Base-by-base conservation (phyloP, 2,329 filamentous ascomycete genomes). In the Nakataea oryzae region DNA sequence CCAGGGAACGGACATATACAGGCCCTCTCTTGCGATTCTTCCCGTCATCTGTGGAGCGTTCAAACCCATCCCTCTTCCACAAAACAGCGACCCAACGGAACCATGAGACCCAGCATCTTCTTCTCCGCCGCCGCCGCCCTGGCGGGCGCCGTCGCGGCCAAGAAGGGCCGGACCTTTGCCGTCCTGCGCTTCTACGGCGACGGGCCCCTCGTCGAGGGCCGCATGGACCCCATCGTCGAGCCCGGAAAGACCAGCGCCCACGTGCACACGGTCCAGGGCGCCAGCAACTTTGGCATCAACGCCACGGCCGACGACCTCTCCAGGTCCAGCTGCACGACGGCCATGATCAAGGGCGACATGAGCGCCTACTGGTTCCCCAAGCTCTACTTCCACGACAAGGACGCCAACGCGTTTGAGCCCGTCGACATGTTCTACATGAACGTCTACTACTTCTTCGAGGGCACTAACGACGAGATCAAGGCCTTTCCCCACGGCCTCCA, bases 341-440 rank as follows among this genome's bases (percentile, higher is more conserved):
- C 89, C 71, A 80, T 81, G 64, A 79, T 90, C 70, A 84, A 81
- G 68, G 83, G 83, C 62, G 89, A 92, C 74, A 79, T 85, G 70
- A 88, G 83, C 67, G 88, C 88, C 73, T 93, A 93, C 78, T 93
- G 90, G 90, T 85, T 86, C 62, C 89, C 90, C 1, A 78, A 79
- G 30, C 75, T 93, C 3, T 92, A 86, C 75, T 91, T 87, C 74
- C 76, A 80, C 66, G 82, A 88, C 66, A 80, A 84, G 68, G 75
- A 81, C 67, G 84, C 86, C 66, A 83, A 82, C 59, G 81, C 79
- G 60, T 84, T 90, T 67, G 83, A 86, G 72, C 79, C 81, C 47
- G 89, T 92, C 24, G 79, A 85, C 57, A 75, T 89, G 64, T 86
- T 87, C 69, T 90, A 90, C 71, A 86, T 88, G 82, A 86, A 87